Base-by-base conservation (phyloP, 164 flowering plant genomes). In the Vitis amurensis region DNA sequence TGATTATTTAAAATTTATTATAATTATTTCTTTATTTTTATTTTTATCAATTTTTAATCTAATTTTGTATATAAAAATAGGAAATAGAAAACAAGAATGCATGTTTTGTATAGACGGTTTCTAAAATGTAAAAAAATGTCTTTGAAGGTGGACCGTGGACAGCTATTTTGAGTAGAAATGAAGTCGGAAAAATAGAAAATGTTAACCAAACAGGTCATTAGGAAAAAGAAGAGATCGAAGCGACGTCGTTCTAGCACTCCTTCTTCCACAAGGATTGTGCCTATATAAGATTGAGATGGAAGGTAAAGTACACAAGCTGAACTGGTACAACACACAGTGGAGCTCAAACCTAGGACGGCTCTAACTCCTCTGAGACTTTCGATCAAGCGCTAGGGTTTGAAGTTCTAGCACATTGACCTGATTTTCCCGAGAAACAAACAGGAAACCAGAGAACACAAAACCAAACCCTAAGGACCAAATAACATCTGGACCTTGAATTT, bases 301-400 rank as follows among this genome's bases (percentile, higher is more conserved):
- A 37, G 7, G 56, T 53, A n/a, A 53, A 53, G 56, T 53, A 53
- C 14, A 2, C 4, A 53, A 53, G n/a, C 56, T 53, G 56, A 11
- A 53, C 56, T 53, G 56, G 56, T 37, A 37, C 0, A 37, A 37
- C 44, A 3, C 44, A 37, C 44, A 37, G 44, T 37, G 44, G 69
- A 61, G 57, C 29, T 72, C 55, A 59, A 17, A 48, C 75, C 63
- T 77, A 68, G 29, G 58, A 58, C 59, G 9, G 62, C 71, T 63
- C 52, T 60, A 11, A 68, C 59, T 68, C 73, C 78, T 30, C 37
- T 63, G 30, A 59, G 65, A 63, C 55, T 78, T 72, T 1, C 67
- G 59, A 9, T 37, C 44, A 37, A 37, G 44, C 51, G 71, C 81
- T 79, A 63, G 53, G 66, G 61, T 63, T 70, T 63, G 8, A 7